Evolutionary conservation across 805 yeast species (phyloP), one percentile per base, ranked within the genome.

Genomic region (Candida jianshihensis): DNA sequence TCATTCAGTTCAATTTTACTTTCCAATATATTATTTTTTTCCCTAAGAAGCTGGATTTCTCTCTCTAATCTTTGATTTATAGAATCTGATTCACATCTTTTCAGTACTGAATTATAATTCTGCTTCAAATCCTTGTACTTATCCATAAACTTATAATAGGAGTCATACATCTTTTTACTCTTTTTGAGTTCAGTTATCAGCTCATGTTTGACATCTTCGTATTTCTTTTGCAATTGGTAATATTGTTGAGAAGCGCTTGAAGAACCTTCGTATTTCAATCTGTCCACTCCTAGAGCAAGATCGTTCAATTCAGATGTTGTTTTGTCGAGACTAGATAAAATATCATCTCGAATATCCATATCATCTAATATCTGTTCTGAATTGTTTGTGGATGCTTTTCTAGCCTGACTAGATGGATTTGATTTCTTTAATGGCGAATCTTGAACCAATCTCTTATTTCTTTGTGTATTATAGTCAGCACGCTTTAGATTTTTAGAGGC

Each of bases 111-210:
- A 14, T 28, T 16, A 28, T 28, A 29, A 14, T 28, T 14, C 10
- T 18, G 11, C 21, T 51, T 54, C 28, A 57, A 41, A 3, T 46
- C 52, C 31, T 53, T 59, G 41, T 62, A 57, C 39, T 55, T 61
- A 14, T 44, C 41, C 24, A 52, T 55, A 21, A 60, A 53, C 20
- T 48, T 45, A 35, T 53, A 57, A 33, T 55, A 61, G 11, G 63
- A 57, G 36, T 63, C 67, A 36, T 54, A 61, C 5, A 61, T 35
- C 36, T 48, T 47, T 35, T 60, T 57, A 5, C 59, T 51, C 30
- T 59, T 59, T 36, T 51, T 53, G 38, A 62, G 44, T 39, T 61
- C 66, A 10, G 43, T 34, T 6, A 57, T 51, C 26, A 61, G 50
- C 33, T 62, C 67, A 19, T 46, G 37, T 24, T 55, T 47, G 6